These are phyloP conservation scores for Umbelopsis ramanniana DNA, from an alignment of 192 early-diverging fungal genomes.

Conservation along the genomic window DNA sequence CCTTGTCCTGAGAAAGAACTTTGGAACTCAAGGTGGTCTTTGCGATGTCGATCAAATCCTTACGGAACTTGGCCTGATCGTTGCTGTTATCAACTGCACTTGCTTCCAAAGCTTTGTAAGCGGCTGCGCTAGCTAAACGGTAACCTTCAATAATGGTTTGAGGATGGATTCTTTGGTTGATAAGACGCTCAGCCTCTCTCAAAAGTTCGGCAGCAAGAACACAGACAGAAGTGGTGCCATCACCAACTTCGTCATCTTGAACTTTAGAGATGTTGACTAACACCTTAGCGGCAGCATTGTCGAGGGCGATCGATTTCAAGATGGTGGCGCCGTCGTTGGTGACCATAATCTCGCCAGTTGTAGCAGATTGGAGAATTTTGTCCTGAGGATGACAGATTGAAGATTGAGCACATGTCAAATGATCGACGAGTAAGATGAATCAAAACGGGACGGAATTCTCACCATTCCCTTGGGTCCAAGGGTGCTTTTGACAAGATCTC, in stretches of 20 bases:
- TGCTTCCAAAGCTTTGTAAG: conserved; percentile 81
- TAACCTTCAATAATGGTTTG: conserved; percentile 98
- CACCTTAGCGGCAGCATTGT: conserved; percentile 98
- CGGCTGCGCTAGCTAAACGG: conserved; percentile 83
- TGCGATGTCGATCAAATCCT: conserved; percentile 96
- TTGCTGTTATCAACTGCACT: conserved; percentile 81
- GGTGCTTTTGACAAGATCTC: conserved; percentile 97
- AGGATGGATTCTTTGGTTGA: conserved; percentile 95
- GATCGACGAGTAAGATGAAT: neutral
- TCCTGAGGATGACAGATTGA: conserved; percentile 61
- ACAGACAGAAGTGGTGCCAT: conserved; percentile 99
- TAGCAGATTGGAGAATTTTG: conserved; percentile 97
- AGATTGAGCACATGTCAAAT: neutral
- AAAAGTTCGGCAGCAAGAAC: conserved; percentile 96
- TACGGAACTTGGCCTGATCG: conserved; percentile 74
- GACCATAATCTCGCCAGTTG: conserved; percentile 83
- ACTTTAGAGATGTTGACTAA: conserved; percentile 99
- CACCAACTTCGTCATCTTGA: conserved; percentile 99
- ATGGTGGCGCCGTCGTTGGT: conserved; percentile 99
- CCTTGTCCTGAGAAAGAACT: conserved; percentile 95
- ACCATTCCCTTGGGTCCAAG: conserved; percentile 99
- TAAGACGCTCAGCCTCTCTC: conserved; percentile 89
- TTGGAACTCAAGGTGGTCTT: conserved; percentile 96
- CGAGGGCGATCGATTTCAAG: conserved; percentile 94
- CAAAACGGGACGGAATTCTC: conserved; percentile 22